A percentile compares a stretch with the other conserved stretches of the same genome.
Evolutionary conservation across 768 basidiomycete genomes (phyloP).

Genomic region (Tricholoma flavovirens): DNA sequence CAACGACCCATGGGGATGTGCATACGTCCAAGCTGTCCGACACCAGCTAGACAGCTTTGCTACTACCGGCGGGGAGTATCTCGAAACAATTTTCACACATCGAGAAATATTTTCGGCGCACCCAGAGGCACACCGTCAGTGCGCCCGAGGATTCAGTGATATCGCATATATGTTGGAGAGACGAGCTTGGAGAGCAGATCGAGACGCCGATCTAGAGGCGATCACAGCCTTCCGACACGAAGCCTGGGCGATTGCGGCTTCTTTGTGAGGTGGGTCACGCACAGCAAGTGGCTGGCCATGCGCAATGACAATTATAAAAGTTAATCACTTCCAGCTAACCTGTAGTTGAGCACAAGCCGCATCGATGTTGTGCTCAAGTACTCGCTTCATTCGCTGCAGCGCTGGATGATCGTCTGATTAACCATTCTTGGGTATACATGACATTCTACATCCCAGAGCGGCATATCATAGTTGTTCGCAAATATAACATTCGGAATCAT

Average conservation of each 20-base stretch:
- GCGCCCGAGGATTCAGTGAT: conserved; percentile 59
- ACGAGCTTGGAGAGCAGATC: conserved; percentile 64
- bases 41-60: conserved; percentile 46
- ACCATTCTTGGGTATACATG: background rate
- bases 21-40: conserved; percentile 55
- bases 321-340: background rate
- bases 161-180: conserved; percentile 59
- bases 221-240: conserved; percentile 65
- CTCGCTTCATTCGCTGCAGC: background rate
- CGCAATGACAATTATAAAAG: background rate
- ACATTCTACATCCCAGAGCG: background rate
- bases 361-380: background rate
- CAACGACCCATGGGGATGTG: conserved; percentile 46
- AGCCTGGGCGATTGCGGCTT: conserved; percentile 51
- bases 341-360: background rate
- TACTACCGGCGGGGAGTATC: conserved; percentile 69
- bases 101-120: conserved; percentile 61
- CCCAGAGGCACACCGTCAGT: conserved; percentile 58
- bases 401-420: background rate
- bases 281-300: background rate
- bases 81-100: conserved; percentile 75
- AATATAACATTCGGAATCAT: conserved; percentile 4
- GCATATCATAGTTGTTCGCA: background rate
- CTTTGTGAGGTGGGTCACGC: conserved; percentile 20
- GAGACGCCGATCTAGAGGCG: conserved; percentile 66